Evolutionary conservation across 1,284 basidiomycete genomes (phyloP).

Genomic region (Sporisorium reilianum): DNA sequence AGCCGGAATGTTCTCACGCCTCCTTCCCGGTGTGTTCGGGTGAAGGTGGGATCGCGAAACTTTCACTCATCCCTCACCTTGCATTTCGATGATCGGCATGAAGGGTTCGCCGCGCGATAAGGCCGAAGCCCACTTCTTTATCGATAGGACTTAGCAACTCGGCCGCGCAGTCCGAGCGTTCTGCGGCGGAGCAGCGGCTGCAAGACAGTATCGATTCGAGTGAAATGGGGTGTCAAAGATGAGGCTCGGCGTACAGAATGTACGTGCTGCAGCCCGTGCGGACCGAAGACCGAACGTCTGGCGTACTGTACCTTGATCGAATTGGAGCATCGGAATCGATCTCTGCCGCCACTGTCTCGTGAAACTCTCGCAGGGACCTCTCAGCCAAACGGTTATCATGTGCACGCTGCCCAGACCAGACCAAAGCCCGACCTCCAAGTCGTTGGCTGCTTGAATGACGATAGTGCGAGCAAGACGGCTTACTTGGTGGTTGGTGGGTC

Average conservation of each 20-base stretch:
- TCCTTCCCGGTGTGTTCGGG: not conserved
- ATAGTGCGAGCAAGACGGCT: no score
- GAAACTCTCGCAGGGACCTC: not conserved
- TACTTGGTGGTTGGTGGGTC: no score
- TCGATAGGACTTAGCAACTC: not conserved
- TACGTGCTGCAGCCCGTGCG: not conserved
- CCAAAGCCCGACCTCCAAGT: no score
- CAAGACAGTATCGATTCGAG: not conserved
- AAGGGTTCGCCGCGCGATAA: no score
- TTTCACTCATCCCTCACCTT: no score
- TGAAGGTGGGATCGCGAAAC: not conserved
- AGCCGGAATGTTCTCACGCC: not conserved
- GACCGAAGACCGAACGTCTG: constrained; percentile 5
- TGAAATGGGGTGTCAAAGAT: no score
- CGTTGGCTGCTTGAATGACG: no score
- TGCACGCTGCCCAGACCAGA: no score
- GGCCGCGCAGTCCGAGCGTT: not conserved
- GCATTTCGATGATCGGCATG: no score
- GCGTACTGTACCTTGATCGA: not conserved
- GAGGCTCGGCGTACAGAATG: no score
- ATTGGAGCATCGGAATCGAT: not conserved
- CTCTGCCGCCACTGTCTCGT: not conserved
- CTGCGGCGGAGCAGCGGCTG: not conserved
- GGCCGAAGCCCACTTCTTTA: not conserved
- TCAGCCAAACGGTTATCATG: no score